Conservation (phyloP, 768 basidiomycete genomes). For the Hygrocybe punicea region DNA sequence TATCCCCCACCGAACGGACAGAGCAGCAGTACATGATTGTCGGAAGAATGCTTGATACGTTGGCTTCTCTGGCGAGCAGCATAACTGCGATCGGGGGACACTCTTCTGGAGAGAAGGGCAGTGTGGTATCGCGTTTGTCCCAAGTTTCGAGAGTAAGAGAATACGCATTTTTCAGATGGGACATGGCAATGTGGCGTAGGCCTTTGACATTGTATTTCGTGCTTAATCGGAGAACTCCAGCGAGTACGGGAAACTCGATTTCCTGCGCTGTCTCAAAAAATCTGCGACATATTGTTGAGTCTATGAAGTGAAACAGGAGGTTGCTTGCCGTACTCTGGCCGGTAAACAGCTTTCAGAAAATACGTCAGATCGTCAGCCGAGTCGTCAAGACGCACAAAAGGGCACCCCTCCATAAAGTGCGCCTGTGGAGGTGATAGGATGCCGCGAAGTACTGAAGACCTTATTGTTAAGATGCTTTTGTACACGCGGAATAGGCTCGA, state of each 20-base stretch:
- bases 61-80: background rate
- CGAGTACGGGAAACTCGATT: background rate
- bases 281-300: background rate
- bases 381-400: slow-evolving; percentile 10
- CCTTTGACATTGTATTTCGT: slow-evolving; percentile 9
- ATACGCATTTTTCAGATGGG: slow-evolving; percentile 2
- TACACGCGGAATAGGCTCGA: slow-evolving; percentile 9
- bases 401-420: slow-evolving; percentile 3
- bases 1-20: background rate
- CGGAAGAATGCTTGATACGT: background rate
- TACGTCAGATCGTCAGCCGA: slow-evolving; percentile 5
- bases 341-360: slow-evolving; percentile 12
- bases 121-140: background rate
- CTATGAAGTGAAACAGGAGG: background rate
- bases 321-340: slow-evolving; percentile 6
- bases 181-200: slow-evolving; percentile 6
- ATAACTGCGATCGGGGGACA: background rate
- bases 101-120: background rate
- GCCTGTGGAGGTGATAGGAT: slow-evolving; percentile 11
- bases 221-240: slow-evolving; percentile 8
- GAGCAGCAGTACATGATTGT: slow-evolving; percentile 3
- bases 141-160: background rate
- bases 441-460: slow-evolving; percentile 14
- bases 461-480: slow-evolving; percentile 9
- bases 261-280: slow-evolving; percentile 6